Evolutionary conservation across 23 red algal genomes (phyloP).

Genomic region (Gracilaria gracilis): DNA sequence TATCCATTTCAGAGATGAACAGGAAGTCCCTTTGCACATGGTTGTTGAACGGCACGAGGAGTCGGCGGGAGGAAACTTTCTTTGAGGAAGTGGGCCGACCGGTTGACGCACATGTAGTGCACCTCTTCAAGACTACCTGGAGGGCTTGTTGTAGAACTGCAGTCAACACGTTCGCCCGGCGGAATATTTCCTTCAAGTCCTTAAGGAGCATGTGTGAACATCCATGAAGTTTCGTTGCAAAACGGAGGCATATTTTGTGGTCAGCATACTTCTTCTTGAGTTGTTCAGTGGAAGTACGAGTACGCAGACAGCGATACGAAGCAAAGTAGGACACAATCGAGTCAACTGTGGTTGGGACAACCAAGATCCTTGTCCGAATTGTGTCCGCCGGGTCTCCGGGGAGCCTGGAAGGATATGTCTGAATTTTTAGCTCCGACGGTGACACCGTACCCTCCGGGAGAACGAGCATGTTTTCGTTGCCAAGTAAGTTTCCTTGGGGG

Average conservation of each 20-base stretch:
- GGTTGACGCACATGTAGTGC: background rate
- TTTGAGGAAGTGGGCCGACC: background rate
- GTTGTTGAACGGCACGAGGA: conserved; percentile 37
- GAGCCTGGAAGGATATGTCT: conserved; percentile 14
- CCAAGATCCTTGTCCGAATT: background rate
- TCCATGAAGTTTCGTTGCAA: too few species aligned
- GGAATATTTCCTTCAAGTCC: conserved; percentile 15
- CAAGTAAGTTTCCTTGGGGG: conserved; percentile 12
- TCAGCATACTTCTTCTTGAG: background rate
- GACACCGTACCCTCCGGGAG: background rate
- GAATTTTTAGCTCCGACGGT: background rate
- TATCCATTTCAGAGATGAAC: conserved; percentile 24
- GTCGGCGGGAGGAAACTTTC: conserved; percentile 14
- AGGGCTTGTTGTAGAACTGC: conserved; percentile 9
- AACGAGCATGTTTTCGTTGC: background rate
- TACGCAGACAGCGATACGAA: background rate
- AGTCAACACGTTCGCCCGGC: background rate
- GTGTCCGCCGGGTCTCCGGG: background rate
- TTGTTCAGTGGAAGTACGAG: background rate
- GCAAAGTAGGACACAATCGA: background rate
- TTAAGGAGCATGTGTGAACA: too few species aligned
- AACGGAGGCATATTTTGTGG: too few species aligned
- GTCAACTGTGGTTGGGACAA: background rate
- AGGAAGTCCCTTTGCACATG: conserved; percentile 43
- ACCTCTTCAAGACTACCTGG: background rate